Conservation (phyloP, 352 stramenopile genomes). For the Heterotrichella gracilis region DNA sequence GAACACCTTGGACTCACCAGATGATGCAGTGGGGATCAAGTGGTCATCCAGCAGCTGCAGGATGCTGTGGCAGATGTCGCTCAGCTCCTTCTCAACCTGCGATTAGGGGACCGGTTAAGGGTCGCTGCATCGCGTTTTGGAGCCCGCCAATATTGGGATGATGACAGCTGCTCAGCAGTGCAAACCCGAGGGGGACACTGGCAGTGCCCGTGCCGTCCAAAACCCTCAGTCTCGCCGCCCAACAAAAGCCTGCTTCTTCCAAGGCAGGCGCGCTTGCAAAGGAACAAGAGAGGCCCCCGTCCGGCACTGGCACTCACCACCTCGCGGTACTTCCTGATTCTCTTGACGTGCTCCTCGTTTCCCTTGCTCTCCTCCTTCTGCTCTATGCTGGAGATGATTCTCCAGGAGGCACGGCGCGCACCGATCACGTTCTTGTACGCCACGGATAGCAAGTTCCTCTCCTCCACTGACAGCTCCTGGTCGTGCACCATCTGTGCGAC, state of each 20-base stretch:
- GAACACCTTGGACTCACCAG: conserved; percentile 90
- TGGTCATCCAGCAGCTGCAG: conserved; percentile 81
- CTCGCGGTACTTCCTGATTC: conserved; percentile 41
- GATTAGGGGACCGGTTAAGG: no score
- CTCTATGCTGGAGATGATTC: conserved; percentile 88
- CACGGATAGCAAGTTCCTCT: conserved; percentile 60
- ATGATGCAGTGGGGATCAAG: conserved; percentile 70
- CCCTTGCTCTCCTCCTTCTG: conserved; percentile 72
- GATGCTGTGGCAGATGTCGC: conserved; percentile 85
- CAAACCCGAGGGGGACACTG: no score
- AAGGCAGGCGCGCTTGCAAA: conserved; percentile 18
- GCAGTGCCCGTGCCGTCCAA: no score
- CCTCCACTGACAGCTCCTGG: conserved; percentile 86
- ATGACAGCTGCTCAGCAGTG: no score
- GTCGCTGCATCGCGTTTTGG: no score
- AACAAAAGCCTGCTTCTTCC: no score
- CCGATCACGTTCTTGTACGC: conserved; percentile 92
- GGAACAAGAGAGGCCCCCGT: no score
- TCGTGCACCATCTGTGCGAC: conserved; percentile 70
- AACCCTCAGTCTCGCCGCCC: no score
- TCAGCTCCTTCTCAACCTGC: conserved; percentile 53
- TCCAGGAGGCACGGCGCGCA: conserved; percentile 77
- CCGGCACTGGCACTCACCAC: no score
- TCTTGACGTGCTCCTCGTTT: conserved; percentile 23
- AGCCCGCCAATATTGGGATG: no score